Evolutionary conservation across 768 basidiomycete species (phyloP).

Genomic region (Pleurotus sapidus): DNA sequence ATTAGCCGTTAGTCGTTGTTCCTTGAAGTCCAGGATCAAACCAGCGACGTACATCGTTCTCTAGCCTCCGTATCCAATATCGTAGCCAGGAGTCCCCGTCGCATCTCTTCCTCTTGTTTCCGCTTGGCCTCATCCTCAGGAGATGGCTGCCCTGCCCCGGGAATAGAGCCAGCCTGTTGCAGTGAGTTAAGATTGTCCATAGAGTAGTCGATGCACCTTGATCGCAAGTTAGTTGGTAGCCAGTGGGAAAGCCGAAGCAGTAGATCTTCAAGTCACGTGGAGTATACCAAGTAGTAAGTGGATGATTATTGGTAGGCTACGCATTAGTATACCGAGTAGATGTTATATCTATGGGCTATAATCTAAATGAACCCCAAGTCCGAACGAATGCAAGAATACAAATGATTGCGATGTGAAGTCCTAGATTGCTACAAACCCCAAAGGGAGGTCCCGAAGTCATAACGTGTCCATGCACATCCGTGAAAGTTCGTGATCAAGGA

Average conservation of each 20-base stretch:
- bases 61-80: constrained; percentile 76
- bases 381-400: constrained; percentile 7
- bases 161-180: background rate
- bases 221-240: background rate
- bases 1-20: background rate
- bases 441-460: background rate
- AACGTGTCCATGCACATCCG: background rate
- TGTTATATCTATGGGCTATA: too few relatives aligned
- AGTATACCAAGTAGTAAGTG: too few relatives aligned
- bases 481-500: background rate
- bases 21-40: background rate
- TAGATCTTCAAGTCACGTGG: too few relatives aligned
- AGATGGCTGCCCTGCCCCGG: background rate
- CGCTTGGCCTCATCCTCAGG: constrained; percentile 51
- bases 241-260: too few relatives aligned
- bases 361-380: background rate
- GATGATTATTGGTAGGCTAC: too few relatives aligned
- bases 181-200: constrained; percentile 1
- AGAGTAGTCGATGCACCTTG: background rate
- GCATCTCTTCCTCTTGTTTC: constrained; percentile 72
- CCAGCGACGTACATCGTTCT: constrained; percentile 62
- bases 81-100: constrained; percentile 73
- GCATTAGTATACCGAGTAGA: too few relatives aligned
- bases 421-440: constrained; percentile 5
- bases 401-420: background rate